These are phyloP conservation scores for Epithele typhae DNA, from an alignment of 768 basidiomycete species.

Conservation along the genomic window DNA sequence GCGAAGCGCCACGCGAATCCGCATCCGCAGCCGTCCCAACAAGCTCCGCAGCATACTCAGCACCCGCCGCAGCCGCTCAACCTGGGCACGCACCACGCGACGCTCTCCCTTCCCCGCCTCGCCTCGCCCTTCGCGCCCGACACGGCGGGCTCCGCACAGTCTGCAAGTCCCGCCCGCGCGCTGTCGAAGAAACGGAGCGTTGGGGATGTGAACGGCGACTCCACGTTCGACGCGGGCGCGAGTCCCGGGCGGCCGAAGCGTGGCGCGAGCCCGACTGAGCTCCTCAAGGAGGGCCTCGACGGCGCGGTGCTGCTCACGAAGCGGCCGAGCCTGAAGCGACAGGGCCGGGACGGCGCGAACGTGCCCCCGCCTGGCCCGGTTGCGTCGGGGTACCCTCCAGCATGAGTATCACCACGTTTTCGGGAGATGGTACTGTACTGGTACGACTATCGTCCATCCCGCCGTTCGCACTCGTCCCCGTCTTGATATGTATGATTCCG, in stretches of 20 bases:
- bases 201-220: slow-evolving; percentile 11
- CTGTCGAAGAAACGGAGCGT: slow-evolving; percentile 14
- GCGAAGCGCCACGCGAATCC: slow-evolving; percentile 14
- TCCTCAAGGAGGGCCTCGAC: slow-evolving; percentile 53
- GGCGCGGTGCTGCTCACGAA: slow-evolving; percentile 57
- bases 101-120: slow-evolving; percentile 1
- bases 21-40: too few species aligned
- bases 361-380: too few species aligned
- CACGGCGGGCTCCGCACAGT: not conserved
- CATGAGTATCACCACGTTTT: too few species aligned
- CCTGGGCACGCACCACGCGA: not conserved
- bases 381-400: too few species aligned
- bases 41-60: slow-evolving; percentile 24
- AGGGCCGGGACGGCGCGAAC: slow-evolving; percentile 31
- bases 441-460: too few species aligned
- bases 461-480: too few species aligned
- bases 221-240: slow-evolving; percentile 1
- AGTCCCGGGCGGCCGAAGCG: slow-evolving; percentile 48
- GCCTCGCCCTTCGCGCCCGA: slow-evolving; percentile 9
- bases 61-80: too few species aligned
- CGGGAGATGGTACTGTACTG: too few species aligned
- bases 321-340: slow-evolving; percentile 58
- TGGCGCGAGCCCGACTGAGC: slow-evolving; percentile 67
- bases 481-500: too few species aligned
- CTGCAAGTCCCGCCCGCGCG: too few species aligned